Evolutionary conservation across 1,139 yeast genomes (phyloP).

Genomic region (Suzukiozyma palmioleophila): DNA sequence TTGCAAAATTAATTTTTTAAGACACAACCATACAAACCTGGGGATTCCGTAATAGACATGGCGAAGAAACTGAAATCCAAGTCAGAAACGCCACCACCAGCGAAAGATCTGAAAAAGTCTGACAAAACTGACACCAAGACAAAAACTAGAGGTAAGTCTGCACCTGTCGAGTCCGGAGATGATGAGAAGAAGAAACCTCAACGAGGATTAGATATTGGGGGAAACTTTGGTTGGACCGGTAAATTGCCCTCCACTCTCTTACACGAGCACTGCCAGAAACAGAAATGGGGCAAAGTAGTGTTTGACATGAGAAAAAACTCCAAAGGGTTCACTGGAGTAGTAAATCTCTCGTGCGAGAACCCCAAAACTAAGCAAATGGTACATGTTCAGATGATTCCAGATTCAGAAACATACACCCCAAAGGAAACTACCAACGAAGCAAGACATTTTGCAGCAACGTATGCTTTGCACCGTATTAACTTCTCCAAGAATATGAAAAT

Average conservation of each 20-base stretch:
- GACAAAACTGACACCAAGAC: slow-evolving; percentile 2
- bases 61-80: slow-evolving; percentile 9
- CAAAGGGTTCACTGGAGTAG: slow-evolving; percentile 59
- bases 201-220: slow-evolving; percentile 43
- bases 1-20: too few species aligned
- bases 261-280: slow-evolving; percentile 84
- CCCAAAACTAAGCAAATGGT: slow-evolving; percentile 76
- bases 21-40: slow-evolving; percentile 3
- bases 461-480: slow-evolving; percentile 74
- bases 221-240: slow-evolving; percentile 80
- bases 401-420: slow-evolving; percentile 47
- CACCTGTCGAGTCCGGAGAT: slow-evolving; percentile 3
- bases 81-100: slow-evolving; percentile 6
- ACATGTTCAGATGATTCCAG: slow-evolving; percentile 58
- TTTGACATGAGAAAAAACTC: slow-evolving; percentile 59
- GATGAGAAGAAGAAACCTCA: slow-evolving; percentile 29
- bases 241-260: slow-evolving; percentile 83
- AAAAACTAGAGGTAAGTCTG: not conserved
- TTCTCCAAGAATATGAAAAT: slow-evolving; percentile 79
- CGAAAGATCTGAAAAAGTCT: slow-evolving; percentile 5
- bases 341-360: slow-evolving; percentile 63
- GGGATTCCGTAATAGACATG: slow-evolving; percentile 4
- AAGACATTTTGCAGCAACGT: slow-evolving; percentile 85
- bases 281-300: slow-evolving; percentile 83
- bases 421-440: slow-evolving; percentile 86